Evolutionary conservation across 1,139 yeast species (phyloP).

Genomic region (Candida sanyaensis): DNA sequence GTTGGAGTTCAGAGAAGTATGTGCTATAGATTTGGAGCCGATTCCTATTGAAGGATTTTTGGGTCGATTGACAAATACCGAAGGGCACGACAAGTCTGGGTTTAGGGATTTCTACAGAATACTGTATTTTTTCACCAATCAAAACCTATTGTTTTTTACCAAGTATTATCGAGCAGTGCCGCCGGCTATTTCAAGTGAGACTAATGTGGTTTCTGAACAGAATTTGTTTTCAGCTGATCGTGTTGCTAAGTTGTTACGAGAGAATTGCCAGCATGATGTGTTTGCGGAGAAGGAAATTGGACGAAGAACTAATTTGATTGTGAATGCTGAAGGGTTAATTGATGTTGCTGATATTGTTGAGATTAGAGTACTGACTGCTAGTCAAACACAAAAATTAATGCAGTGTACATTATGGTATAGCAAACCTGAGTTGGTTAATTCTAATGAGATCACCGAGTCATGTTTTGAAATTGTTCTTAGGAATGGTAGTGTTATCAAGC

Average conservation of each 20-base stretch:
- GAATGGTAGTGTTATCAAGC: constrained; percentile 48
- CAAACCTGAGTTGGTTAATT: constrained; percentile 20
- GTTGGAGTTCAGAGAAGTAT: constrained; percentile 51
- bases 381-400: constrained; percentile 35
- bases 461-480: constrained; percentile 55
- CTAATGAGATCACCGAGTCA: constrained; percentile 38
- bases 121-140: constrained; percentile 65
- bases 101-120: constrained; percentile 53
- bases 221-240: constrained; percentile 47
- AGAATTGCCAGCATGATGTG: constrained; percentile 52
- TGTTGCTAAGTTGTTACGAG: constrained; percentile 60
- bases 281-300: constrained; percentile 64
- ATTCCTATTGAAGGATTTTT: constrained; percentile 76
- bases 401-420: constrained; percentile 49
- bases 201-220: constrained; percentile 15
- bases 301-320: constrained; percentile 57
- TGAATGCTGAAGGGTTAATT: constrained; percentile 61
- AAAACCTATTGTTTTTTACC: constrained; percentile 61
- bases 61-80: constrained; percentile 53
- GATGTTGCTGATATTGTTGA: constrained; percentile 55
- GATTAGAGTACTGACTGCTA: constrained; percentile 32
- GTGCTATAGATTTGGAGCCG: constrained; percentile 47
- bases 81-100: constrained; percentile 43
- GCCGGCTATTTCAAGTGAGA: constrained; percentile 36
- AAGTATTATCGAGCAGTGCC: constrained; percentile 61